Conservation (phyloP, 2,329 filamentous ascomycete genomes). For the Alternaria sp. region DNA sequence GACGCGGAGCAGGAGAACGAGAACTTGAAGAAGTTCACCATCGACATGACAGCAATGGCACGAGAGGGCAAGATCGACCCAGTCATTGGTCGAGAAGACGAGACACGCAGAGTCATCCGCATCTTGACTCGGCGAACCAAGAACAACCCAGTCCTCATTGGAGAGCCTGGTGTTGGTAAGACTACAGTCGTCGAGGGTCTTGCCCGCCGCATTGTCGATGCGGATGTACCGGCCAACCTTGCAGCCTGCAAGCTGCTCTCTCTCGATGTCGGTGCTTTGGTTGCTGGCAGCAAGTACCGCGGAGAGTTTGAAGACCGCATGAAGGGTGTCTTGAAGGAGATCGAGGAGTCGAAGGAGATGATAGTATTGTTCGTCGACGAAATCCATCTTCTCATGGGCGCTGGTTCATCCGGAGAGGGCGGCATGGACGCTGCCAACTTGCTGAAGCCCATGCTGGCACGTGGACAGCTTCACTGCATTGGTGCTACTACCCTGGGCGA, state of each 20-base stretch:
- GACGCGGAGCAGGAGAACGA: slow-evolving; percentile 93
- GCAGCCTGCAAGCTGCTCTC: slow-evolving; percentile 93
- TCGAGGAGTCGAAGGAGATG: slow-evolving; percentile 91
- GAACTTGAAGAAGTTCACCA: slow-evolving; percentile 96
- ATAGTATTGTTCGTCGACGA: slow-evolving; percentile 99
- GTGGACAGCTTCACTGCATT: slow-evolving; percentile 96
- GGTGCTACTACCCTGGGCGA: slow-evolving; percentile 94
- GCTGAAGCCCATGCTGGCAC: slow-evolving; percentile 96
- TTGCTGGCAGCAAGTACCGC: slow-evolving; percentile 97
- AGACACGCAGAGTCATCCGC: slow-evolving; percentile 88
- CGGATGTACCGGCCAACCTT: slow-evolving; percentile 93
- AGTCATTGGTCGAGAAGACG: slow-evolving; percentile 95
- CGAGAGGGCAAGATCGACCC: slow-evolving; percentile 97
- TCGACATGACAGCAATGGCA: slow-evolving; percentile 97
- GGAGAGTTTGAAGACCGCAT: slow-evolving; percentile 99
- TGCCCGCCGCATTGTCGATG: slow-evolving; percentile 93
- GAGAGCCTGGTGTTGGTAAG: slow-evolving; percentile 97
- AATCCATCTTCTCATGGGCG: slow-evolving; percentile 98
- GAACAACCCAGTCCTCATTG: slow-evolving; percentile 98
- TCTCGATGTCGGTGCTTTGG: slow-evolving; percentile 90
- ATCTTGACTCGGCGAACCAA: slow-evolving; percentile 94
- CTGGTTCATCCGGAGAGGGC: slow-evolving; percentile 90
- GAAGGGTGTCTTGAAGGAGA: slow-evolving; percentile 98
- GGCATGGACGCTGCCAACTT: slow-evolving; percentile 99
- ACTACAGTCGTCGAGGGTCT: slow-evolving; percentile 97